Base-by-base conservation (phyloP, 352 stramenopile species). In the Phytophthora colocasiae region DNA sequence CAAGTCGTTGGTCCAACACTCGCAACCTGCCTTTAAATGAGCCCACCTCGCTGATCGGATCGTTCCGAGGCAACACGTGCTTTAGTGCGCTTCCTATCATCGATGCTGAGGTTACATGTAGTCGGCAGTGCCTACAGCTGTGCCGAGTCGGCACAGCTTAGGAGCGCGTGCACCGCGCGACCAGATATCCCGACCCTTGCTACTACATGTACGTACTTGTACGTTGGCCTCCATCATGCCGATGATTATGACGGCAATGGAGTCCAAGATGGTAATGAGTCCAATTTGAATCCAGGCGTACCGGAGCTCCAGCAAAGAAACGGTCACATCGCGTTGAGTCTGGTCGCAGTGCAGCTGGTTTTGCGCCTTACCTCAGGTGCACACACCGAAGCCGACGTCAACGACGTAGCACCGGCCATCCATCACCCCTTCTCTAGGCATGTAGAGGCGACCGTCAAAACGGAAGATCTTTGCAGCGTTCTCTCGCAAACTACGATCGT, bases 81-180 rank as follows among this genome's bases (percentile, higher is more conserved):
- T 61, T 52, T 52, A 36, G 31, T 36, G 52, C 38, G 29, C 43
- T 62, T 62, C 17, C 43, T 62, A 47, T 54, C 43, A 54, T 47
- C 43, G 15, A 14, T 12, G 31, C 4, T 12, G 31, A 14, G 29
- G 5, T 43, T 15, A 43, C 9, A 31, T 44, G 31, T 29, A 29
- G 19, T 19, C 19, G 19, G 19, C 19, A 19, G 19, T 19, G 19
- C 19, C 19, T 0, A 19, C 19, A n/a, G n/a, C n/a, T n/a, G n/a
- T n/a, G n/a, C n/a, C n/a, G n/a, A n/a, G 27, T 41, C 2, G 29
- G 9, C 47, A 55, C n/a, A 41, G n/a, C 24, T 34, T 46, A 24
- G 7, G 7, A 50, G 15, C 3, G 38, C n/a, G 1, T 22, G 38
- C 52, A 17, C 26, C 41, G 52, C 39, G 17, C 40, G 29, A 43